phyloP scores from a whole-genome alignment of 2,329 filamentous ascomycete genomes.

The Penicillium paneum region DNA sequence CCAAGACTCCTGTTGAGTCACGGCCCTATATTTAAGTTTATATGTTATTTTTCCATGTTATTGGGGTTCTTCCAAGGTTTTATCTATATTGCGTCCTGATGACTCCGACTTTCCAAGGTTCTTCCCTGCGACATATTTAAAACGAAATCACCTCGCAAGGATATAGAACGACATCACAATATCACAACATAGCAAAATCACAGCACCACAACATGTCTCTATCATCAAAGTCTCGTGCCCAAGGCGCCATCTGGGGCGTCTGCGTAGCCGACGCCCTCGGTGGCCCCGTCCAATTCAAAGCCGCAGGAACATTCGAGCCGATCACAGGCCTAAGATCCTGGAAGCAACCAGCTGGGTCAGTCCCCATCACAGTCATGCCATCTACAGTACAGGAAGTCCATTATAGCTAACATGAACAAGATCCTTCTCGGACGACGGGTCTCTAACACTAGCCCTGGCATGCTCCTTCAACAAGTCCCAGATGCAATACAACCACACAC shows the following conservation, averaged over 20 bases:
- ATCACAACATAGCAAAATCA: background rate
- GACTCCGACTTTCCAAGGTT: background rate
- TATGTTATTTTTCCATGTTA: no score
- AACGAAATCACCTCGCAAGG: background rate
- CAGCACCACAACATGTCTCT: background rate
- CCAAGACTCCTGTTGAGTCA: background rate
- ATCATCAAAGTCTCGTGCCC: constrained; percentile 5
- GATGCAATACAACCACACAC: constrained; percentile 29
- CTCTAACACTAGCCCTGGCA: constrained; percentile 45
- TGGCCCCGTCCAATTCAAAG: constrained; percentile 42
- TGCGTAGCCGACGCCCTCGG: constrained; percentile 46
- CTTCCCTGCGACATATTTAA: background rate
- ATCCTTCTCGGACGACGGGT: constrained; percentile 45
- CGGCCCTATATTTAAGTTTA: background rate
- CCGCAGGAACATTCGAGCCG: constrained; percentile 34
- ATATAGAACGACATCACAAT: background rate
- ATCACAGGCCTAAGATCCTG: constrained; percentile 36
- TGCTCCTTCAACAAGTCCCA: constrained; percentile 36
- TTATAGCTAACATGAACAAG: constrained; percentile 15
- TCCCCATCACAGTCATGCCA: background rate
- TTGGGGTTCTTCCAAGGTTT: background rate
- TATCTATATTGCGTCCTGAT: background rate
- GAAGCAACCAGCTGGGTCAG: constrained; percentile 35
- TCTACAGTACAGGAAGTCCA: no score
- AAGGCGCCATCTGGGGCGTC: constrained; percentile 39